A percentile compares a stretch with the other conserved stretches of the same genome.
Evolutionary conservation across 805 yeast species (phyloP).

Genomic region (Starmerella bombicola): DNA sequence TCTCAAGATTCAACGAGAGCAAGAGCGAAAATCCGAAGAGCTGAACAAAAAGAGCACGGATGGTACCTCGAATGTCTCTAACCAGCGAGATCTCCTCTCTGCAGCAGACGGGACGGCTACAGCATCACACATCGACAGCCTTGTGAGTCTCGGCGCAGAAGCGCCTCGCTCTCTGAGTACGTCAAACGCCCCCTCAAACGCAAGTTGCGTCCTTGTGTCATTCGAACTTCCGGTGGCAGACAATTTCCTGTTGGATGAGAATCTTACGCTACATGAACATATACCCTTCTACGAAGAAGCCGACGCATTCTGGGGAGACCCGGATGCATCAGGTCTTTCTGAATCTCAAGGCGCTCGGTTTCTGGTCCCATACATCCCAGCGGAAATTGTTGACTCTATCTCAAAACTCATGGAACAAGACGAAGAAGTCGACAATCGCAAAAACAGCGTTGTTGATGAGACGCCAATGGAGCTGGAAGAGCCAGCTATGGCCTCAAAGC

Average conservation of each 20-base stretch:
- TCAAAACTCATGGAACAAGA: conserved; percentile 7
- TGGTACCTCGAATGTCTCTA: neutral
- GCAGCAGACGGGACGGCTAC: neutral
- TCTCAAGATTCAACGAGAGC: neutral
- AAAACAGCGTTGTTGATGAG: neutral
- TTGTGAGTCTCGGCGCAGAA: neutral
- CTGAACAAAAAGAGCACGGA: neutral
- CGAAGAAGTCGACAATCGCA: conserved; percentile 2
- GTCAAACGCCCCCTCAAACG: neutral
- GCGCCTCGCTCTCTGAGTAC: neutral
- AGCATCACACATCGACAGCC: neutral
- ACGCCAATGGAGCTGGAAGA: conserved; percentile 3
- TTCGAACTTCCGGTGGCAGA: conserved; percentile 15
- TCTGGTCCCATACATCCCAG: conserved; percentile 19
- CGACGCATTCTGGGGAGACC: conserved; percentile 59
- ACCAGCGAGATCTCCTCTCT: neutral
- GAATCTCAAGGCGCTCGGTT: conserved; percentile 26
- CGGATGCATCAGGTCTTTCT: conserved; percentile 46
- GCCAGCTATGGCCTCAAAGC: conserved; percentile 10
- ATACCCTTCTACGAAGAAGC: conserved; percentile 67
- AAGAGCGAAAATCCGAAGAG: neutral
- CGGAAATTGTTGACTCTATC: conserved; percentile 17
- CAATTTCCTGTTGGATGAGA: conserved; percentile 28
- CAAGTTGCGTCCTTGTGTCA: conserved; percentile 7
- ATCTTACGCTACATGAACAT: conserved; percentile 36